Base-by-base conservation (phyloP, 1,139 yeast genomes). In the Nakaseomyces nivariensis region DNA sequence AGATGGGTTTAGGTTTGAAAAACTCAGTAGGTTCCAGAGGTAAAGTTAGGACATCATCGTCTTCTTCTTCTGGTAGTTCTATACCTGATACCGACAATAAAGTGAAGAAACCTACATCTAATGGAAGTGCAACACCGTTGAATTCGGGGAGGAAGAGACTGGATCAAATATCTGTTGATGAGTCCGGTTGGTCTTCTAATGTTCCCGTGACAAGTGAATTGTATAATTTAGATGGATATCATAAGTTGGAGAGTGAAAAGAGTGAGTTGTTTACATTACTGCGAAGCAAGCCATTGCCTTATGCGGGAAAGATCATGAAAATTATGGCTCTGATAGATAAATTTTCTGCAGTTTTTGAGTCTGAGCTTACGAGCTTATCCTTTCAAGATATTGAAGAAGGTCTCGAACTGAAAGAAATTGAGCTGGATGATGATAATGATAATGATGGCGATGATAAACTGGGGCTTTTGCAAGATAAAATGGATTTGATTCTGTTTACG, bases 291-390 rank as follows among this genome's bases (percentile, higher is more conserved):
- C 44, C 44, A n/a, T n/a, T 41, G 11, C 34, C 40, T 2, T 45
- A 45, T 26, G 82, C 79, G 0, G 67, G 67, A 37, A 79, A 76
- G 54, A 68, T 78, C 13, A 54, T 75, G 26, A 68, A 61, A 50
- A 61, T 78, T 5, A 62, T 76, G 54, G 65, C 75, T 6, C 78
- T 72, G 52, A 60, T 76, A 37, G 67, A 68, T 47, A 76, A 74
- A 56, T 78, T 77, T 54, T 64, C 62, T 49, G 59, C 62, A 6
- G 64, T 66, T 38, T 57, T 63, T 43, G 67, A 71, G 45, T 52
- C 52, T 2, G 67, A 62, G 9, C 51, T 76, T 9, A 66, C 68
- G 25, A 66, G 67, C 33, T 49, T 70, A 34, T 71, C 74, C 0
- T 80, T 81, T 8, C 75, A 72, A 51, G 78, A 75, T 55, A 67